Percentiles rank a stretch among this genome's conserved stretches.
These are phyloP conservation scores for Cudoniella acicularis DNA, from an alignment of 495 filamentous ascomycete species.

Conservation along the genomic window DNA sequence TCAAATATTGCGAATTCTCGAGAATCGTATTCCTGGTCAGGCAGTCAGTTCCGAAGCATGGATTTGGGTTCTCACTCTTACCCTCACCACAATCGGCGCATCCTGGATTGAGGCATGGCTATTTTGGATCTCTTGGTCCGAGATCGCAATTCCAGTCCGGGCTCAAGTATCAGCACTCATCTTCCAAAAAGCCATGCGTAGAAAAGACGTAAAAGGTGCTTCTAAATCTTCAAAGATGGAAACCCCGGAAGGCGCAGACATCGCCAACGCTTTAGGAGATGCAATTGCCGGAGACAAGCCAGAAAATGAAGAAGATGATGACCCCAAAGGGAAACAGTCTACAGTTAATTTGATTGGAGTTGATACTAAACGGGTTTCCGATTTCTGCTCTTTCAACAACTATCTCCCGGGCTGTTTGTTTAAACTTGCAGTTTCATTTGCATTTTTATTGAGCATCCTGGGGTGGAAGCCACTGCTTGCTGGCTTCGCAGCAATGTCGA, in stretches of 20 bases:
- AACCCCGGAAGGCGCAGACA: conserved; percentile 11
- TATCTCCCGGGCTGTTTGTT: conserved; percentile 58
- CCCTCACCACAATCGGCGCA: conserved; percentile 49
- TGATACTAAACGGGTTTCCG: conserved; percentile 68
- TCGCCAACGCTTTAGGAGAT: conserved; percentile 7
- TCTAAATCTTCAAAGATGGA: conserved; percentile 37
- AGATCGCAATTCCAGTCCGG: conserved; percentile 61
- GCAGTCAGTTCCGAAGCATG: conserved; percentile 47
- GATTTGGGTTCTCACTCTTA: conserved; percentile 66
- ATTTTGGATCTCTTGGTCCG: conserved; percentile 63
- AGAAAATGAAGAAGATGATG: conserved; percentile 45
- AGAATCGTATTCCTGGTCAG: conserved; percentile 44
- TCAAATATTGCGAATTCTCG: conserved; percentile 59
- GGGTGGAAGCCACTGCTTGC: conserved; percentile 69
- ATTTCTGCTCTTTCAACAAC: conserved; percentile 64
- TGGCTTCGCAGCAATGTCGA: conserved; percentile 59
- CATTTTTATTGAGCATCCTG: conserved; percentile 64
- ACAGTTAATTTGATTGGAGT: conserved; percentile 78
- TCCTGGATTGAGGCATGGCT: conserved; percentile 58
- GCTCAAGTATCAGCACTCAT: conserved; percentile 68
- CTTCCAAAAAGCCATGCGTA: conserved; percentile 73
- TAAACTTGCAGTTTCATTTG: conserved; percentile 60
- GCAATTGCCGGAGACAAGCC: conserved; percentile 13
- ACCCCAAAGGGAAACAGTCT: conserved; percentile 67
- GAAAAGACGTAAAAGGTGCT: conserved; percentile 69